Percentiles rank a stretch among this genome's conserved stretches.
Conservation (phyloP, 768 basidiomycete species). For the Leccinum disarticulatum region DNA sequence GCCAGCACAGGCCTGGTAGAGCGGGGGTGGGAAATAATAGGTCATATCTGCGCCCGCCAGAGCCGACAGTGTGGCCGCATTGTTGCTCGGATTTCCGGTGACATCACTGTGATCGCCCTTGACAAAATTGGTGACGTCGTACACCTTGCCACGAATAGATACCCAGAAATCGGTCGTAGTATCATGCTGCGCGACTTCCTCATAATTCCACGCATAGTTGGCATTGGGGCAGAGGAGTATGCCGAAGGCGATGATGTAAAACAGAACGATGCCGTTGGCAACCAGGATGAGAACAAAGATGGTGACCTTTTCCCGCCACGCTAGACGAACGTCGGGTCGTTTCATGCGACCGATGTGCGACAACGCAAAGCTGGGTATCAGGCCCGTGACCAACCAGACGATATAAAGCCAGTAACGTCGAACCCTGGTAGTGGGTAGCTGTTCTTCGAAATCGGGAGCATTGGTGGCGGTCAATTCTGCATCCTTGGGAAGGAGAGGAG, state of each 20-base stretch:
- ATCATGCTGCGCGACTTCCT: constrained; percentile 52
- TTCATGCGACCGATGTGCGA: constrained; percentile 59
- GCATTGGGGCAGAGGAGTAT: constrained; percentile 59
- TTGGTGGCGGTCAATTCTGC: constrained; percentile 42
- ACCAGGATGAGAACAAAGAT: constrained; percentile 60
- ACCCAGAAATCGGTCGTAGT: constrained; percentile 60
- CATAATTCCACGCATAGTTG: constrained; percentile 55
- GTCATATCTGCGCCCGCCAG: constrained; percentile 65
- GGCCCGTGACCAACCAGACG: constrained; percentile 54
- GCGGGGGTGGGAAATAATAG: constrained; percentile 61
- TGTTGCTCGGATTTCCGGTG: constrained; percentile 48
- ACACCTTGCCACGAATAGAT: constrained; percentile 59
- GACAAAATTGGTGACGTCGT: constrained; percentile 59
- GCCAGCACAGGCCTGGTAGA: constrained; percentile 56
- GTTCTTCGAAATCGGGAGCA: constrained; percentile 50
- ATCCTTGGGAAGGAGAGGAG: constrained; percentile 38
- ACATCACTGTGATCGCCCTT: constrained; percentile 65
- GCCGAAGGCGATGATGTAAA: constrained; percentile 68
- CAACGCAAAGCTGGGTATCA: constrained; percentile 54
- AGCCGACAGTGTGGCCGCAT: constrained; percentile 43
- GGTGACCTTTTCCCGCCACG: constrained; percentile 69
- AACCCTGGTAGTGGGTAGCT: constrained; percentile 51
- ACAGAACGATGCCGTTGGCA: constrained; percentile 54
- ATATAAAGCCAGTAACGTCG: constrained; percentile 60
- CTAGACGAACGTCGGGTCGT: constrained; percentile 63